These are phyloP conservation scores for Lyophyllum atratum DNA, from an alignment of 768 basidiomycete species.

Conservation along the genomic window DNA sequence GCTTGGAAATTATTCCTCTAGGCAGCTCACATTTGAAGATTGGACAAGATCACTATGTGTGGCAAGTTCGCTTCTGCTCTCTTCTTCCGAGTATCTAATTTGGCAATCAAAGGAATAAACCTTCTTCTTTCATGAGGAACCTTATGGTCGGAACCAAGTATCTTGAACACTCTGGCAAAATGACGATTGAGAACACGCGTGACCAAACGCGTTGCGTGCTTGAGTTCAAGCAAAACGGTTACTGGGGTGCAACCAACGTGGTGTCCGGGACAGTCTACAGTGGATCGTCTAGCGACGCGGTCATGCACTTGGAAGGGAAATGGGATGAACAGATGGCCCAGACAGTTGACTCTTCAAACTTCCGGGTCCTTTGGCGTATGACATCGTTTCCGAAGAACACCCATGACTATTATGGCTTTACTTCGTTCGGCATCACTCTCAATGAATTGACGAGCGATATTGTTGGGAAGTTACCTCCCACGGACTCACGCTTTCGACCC, in stretches of 20 bases:
- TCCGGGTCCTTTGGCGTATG: constrained; percentile 78
- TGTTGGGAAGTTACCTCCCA: constrained; percentile 64
- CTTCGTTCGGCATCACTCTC: constrained; percentile 73
- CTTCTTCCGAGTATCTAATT: neutral
- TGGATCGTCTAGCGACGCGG: constrained; percentile 51
- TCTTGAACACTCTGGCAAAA: constrained; percentile 80
- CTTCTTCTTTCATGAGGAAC: constrained; percentile 87
- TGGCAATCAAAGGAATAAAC: constrained; percentile 63
- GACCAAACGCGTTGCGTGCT: constrained; percentile 61
- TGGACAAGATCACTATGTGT: constrained; percentile 67
- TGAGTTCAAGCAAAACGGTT: constrained; percentile 87
- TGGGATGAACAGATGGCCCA: constrained; percentile 87
- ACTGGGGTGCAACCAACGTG: constrained; percentile 78
- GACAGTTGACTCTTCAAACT: constrained; percentile 64
- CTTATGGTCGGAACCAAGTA: constrained; percentile 91
- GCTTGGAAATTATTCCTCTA: constrained; percentile 81
- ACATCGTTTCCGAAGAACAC: constrained; percentile 72
- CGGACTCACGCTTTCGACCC: constrained; percentile 81
- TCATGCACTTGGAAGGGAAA: constrained; percentile 78
- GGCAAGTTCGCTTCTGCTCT: constrained; percentile 44
- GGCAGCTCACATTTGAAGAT: constrained; percentile 71
- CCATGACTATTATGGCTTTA: constrained; percentile 81
- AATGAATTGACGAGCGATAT: constrained; percentile 79
- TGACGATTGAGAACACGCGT: constrained; percentile 68
- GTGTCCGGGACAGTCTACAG: constrained; percentile 60